Percentiles rank a stretch among this genome's conserved stretches.
Conservation (phyloP, 495 filamentous ascomycete species). For the Tuber microsphaerosporum region DNA sequence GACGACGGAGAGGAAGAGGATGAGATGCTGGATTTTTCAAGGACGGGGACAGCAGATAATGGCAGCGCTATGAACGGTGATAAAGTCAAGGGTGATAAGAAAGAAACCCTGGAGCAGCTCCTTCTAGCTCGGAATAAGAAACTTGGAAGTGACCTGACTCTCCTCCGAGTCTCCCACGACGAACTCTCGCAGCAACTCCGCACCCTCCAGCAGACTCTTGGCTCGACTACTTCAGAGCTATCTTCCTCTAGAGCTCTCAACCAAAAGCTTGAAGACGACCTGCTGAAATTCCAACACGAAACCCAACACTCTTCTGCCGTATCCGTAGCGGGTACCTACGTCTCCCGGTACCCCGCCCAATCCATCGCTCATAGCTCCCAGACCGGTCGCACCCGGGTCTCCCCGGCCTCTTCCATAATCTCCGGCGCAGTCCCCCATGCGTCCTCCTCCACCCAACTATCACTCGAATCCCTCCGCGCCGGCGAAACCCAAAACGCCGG, state of each 20-base stretch:
- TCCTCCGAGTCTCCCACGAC: conserved; percentile 87
- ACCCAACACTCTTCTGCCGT: conserved; percentile 70
- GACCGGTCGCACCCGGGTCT: conserved; percentile 60
- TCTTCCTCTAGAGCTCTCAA: conserved; percentile 78
- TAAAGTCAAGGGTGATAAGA: conserved; percentile 51
- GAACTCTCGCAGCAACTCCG: conserved; percentile 77
- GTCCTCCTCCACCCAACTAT: conserved; percentile 47
- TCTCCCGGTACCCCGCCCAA: conserved; percentile 64
- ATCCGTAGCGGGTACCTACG: conserved; percentile 89
- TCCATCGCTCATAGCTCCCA: conserved; percentile 58
- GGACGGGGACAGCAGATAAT: conserved; percentile 42
- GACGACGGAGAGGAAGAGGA: conserved; percentile 54
- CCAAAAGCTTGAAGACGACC: conserved; percentile 83
- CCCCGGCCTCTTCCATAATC: conserved; percentile 94
- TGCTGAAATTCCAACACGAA: conserved; percentile 78
- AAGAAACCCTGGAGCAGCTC: conserved; percentile 82
- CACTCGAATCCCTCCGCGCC: conserved; percentile 64
- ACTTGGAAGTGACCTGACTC: conserved; percentile 82
- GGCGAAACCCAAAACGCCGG: conserved; percentile 53
- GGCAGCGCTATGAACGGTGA: conserved; percentile 18
- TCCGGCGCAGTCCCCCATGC: conserved; percentile 76
- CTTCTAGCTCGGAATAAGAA: conserved; percentile 92
- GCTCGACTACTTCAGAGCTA: conserved; percentile 74
- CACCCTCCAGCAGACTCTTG: conserved; percentile 72
- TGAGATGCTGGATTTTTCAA: conserved; percentile 36